Percentiles rank a stretch among this genome's conserved stretches.
These are phyloP conservation scores for Clarireedia paspali DNA, from an alignment of 2,329 filamentous ascomycete genomes.

Conservation along the genomic window DNA sequence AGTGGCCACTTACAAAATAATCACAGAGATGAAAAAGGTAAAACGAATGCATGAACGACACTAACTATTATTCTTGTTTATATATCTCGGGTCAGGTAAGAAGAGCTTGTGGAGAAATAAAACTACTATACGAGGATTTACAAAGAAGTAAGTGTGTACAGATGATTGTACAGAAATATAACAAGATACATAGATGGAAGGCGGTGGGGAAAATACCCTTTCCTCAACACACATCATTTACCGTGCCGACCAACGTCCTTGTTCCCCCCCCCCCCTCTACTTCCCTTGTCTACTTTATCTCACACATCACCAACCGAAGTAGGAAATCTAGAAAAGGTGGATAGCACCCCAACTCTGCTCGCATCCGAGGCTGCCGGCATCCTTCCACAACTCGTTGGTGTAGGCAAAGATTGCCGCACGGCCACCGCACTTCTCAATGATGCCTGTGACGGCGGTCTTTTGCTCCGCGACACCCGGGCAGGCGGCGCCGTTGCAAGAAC, in stretches of 20 bases:
- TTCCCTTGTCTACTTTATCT: too few species aligned
- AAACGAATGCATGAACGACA: too few species aligned
- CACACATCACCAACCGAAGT: too few species aligned
- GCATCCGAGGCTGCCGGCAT: constrained; percentile 56
- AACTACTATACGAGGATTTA: not conserved
- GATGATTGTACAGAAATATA: not conserved
- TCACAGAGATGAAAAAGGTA: too few species aligned
- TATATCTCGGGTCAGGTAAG: not conserved
- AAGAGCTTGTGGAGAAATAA: not conserved
- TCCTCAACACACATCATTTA: not conserved
- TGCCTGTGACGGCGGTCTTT: constrained; percentile 61
- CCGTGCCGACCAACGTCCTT: too few species aligned
- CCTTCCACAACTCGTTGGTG: constrained; percentile 78
- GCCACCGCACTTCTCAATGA: constrained; percentile 57
- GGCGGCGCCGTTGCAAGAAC: constrained; percentile 63
- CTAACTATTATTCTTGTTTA: too few species aligned
- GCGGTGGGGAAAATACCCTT: not conserved
- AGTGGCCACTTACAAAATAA: too few species aligned
- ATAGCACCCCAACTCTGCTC: constrained; percentile 72
- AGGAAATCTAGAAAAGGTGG: constrained; percentile 5
- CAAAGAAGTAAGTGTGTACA: not conserved
- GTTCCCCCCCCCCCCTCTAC: too few species aligned
- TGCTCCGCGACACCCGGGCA: constrained; percentile 63
- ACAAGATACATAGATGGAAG: not conserved
- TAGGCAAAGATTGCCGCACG: constrained; percentile 76